Base-by-base conservation (phyloP, 2,329 filamentous ascomycete genomes). In the Pseudogymnoascus sp. region DNA sequence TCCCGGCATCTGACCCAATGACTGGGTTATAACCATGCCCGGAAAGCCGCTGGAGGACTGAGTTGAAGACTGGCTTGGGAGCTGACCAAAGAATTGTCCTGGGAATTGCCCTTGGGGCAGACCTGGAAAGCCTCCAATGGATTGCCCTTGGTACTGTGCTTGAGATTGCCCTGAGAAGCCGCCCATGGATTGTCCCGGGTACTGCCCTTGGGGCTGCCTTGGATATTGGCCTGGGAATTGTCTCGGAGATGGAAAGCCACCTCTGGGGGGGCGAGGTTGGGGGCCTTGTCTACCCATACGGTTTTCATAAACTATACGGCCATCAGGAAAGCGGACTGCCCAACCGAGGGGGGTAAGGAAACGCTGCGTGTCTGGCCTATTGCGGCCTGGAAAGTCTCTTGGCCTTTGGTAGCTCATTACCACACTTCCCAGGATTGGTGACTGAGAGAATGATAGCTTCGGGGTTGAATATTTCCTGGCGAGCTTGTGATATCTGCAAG, bases 291-390 rank as follows among this genome's bases (percentile, higher is more conserved):
- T 33, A 9, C 44, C 48, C 48, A 55, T 33, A 55, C 48, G 48
- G 15, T 33, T 55, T 17, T 33, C 48, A 17, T 55, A 35, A 33
- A 55, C 15, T 55, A 55, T 55, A 9, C 12, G 27, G 29, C 29
- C 48, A 55, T 55, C 48, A 35, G 48, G 48, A 33, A 33, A 55
- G 48, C 48, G 48, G n/a, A 55, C 48, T 33, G 48, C 48, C 48
- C 48, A 55, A 13, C 48, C 48, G 48, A 55, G 48, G 33, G 48
- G 48, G n/a, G 48, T 55, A 15, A 55, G 48, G 9, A 55, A 55
- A 13, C 48, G 48, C 48, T 55, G 48, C 5, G 48, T 29, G 27
- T n/a, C 35, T 55, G 48, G 13, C 29, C 48, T 35, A 29, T 15
- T 17, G 10, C 17, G 27, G 10, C 29, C 15, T 21, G 48, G 48